Base-by-base conservation (phyloP, 2,329 filamentous ascomycete genomes). In the Tolypocladium pustulatum region DNA sequence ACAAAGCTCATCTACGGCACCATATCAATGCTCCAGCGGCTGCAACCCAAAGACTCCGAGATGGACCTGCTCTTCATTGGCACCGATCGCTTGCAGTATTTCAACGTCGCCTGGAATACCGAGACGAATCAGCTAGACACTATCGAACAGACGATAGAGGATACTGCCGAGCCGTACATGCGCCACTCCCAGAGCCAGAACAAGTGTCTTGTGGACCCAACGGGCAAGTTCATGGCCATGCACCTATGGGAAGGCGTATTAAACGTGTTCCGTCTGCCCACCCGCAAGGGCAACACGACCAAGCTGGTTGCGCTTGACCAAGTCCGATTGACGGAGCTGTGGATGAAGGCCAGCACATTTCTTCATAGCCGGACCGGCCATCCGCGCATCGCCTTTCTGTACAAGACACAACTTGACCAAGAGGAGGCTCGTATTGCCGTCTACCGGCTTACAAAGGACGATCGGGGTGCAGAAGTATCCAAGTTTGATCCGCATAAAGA, bases 31-130 rank as follows among this genome's bases (percentile, higher is more conserved):
- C 81, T 97, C 17, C 84, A 94, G 67, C 87, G 86, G 67, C 79
- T 99, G 54, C 85, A 85, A 32, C 91, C 92, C 7, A 84, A 85
- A 55, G 84, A 90, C 65, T 86, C 87, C 34, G 74, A 80, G 6
- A 90, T 86, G 54, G 91, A 97, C 65, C 84, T 97, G 61, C 83
- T 99, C 61, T 96, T 99, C 69, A 82, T 99, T 59, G 93, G 91
- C 55, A 99, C 94, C 54, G 89, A 96, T 69, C 85, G 89, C 58
- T 89, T 90, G 65, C 87, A 91, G 67, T 97, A 96, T 75, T 96
- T 97, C 72, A 96, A 91, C 1, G 73, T 96, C 25, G 85, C 81
- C 20, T 99, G 94, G 92, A 86, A 97, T 65, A 67, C 80, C 0
- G 72, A 81, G 69, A 76, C 68, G 5, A 73, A 73, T 25, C 71